phyloP scores from a whole-genome alignment of 768 basidiomycete genomes.

The Hortiboletus flavorubellus region DNA sequence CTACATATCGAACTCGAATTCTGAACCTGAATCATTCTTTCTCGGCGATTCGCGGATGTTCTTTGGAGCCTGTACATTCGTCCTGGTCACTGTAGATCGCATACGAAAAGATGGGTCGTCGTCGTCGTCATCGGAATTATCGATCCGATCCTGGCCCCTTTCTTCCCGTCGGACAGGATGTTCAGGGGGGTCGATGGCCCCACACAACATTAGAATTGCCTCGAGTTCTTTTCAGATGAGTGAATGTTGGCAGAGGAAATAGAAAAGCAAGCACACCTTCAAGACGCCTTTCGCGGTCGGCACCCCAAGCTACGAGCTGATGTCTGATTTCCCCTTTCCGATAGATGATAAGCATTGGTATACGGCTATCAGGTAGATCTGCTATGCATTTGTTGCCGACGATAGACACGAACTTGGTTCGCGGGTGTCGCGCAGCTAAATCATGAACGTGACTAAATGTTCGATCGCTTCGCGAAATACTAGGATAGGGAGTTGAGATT shows the following conservation, averaged over 20 bases:
- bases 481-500: conserved; percentile 30
- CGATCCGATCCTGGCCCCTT: conserved; percentile 34
- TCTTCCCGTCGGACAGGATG: conserved; percentile 32
- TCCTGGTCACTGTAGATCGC: conserved; percentile 56
- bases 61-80: conserved; percentile 48
- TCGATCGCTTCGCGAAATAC: conserved; percentile 78
- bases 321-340: conserved; percentile 87
- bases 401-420: conserved; percentile 95
- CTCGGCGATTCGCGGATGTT: conserved; percentile 49
- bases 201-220: conserved; percentile 59
- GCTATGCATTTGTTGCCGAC: conserved; percentile 93
- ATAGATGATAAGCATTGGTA: conserved; percentile 93
- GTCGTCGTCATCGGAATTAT: conserved; percentile 45
- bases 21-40: conserved; percentile 71
- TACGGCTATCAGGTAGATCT: conserved; percentile 86
- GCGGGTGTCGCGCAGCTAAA: conserved; percentile 80
- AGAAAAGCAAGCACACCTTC: conserved; percentile 56
- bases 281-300: conserved; percentile 67
- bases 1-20: conserved; percentile 75
- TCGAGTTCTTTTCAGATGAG: conserved; percentile 55
- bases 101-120: conserved; percentile 50
- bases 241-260: not conserved
- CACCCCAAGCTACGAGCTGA: conserved; percentile 83
- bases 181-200: conserved; percentile 60
- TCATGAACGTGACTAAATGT: conserved; percentile 64